These are phyloP conservation scores for Mallotus nudiflorus DNA, from an alignment of 345 rosid genomes.

Conservation along the genomic window DNA sequence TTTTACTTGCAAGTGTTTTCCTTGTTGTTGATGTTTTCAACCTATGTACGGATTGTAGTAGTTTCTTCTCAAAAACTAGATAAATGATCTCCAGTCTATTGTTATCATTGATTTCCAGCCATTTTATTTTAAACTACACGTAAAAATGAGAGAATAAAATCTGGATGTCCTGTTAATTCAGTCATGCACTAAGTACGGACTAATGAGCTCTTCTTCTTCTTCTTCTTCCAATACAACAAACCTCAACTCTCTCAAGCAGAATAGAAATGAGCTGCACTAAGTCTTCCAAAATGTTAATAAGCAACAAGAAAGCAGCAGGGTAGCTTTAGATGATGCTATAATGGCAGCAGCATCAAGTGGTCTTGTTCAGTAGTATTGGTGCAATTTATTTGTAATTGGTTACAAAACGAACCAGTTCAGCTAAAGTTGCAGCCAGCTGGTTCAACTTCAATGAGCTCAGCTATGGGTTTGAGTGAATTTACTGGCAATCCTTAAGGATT, in stretches of 20 bases:
- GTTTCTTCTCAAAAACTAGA: too few relatives aligned
- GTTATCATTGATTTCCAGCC: too few relatives aligned
- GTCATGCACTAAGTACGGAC: too few relatives aligned
- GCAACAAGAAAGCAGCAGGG: constrained; percentile 24
- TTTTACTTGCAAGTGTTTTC: too few relatives aligned
- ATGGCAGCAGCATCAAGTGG: constrained; percentile 24
- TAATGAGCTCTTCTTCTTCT: constrained; percentile 49
- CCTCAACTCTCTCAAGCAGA: constrained; percentile 23
- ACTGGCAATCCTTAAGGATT: constrained; percentile 21
- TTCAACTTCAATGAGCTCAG: constrained; percentile 57
- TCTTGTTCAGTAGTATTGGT: constrained; percentile 35
- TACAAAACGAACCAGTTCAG: constrained; percentile 22
- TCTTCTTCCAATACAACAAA: constrained; percentile 40
- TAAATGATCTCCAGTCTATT: too few relatives aligned
- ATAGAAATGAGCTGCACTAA: constrained; percentile 33
- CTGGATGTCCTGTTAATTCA: too few relatives aligned
- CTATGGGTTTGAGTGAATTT: constrained; percentile 52
- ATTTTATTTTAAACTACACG: too few relatives aligned
- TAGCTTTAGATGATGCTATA: constrained; percentile 12
- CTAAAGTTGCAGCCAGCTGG: constrained; percentile 33
- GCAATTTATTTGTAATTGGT: constrained; percentile 35
- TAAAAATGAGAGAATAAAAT: too few relatives aligned
- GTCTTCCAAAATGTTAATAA: constrained; percentile 30
- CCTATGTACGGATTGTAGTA: too few relatives aligned
- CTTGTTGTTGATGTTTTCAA: too few relatives aligned